Percentiles rank a stretch among this genome's conserved stretches.
Conservation (phyloP, 192 early-diverging fungal genomes). For the Backusella tuberculispora region DNA sequence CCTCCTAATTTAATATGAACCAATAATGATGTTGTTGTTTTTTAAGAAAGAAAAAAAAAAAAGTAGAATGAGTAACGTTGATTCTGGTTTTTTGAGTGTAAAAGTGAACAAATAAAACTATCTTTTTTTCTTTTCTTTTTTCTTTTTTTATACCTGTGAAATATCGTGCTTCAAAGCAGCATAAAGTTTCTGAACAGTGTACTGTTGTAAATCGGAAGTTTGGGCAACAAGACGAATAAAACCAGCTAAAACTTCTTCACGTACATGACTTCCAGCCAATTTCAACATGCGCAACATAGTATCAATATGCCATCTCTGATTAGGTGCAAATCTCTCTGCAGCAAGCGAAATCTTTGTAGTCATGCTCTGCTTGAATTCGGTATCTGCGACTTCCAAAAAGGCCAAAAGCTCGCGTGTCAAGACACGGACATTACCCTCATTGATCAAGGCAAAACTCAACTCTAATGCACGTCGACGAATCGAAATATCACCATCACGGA, state of each 20-base stretch:
- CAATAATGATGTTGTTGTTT: slow-evolving; percentile 2
- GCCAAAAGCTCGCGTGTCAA: slow-evolving; percentile 92
- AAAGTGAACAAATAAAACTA: neutral
- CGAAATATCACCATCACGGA: slow-evolving; percentile 93
- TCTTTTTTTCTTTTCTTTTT: neutral
- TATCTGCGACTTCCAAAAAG: slow-evolving; percentile 90
- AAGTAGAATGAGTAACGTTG: neutral
- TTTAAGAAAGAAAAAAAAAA: neutral
- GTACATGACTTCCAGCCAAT: slow-evolving; percentile 71
- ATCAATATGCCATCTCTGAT: slow-evolving; percentile 97
- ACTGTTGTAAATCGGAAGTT: slow-evolving; percentile 79
- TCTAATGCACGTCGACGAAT: slow-evolving; percentile 97
- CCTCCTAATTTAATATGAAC: slow-evolving; percentile 68
- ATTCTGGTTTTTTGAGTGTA: neutral
- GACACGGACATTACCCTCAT: slow-evolving; percentile 88
- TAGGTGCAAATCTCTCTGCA: slow-evolving; percentile 91
- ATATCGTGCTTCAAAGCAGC: slow-evolving; percentile 79
- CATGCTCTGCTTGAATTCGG: slow-evolving; percentile 89
- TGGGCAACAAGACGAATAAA: slow-evolving; percentile 91
- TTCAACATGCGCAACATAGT: slow-evolving; percentile 89
- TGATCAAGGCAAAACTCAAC: slow-evolving; percentile 95
- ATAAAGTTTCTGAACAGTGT: slow-evolving; percentile 89
- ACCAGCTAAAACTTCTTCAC: slow-evolving; percentile 77
- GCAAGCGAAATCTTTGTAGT: slow-evolving; percentile 90
- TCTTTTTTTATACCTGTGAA: slow-evolving; percentile 47